These are phyloP conservation scores for Fusarium armeniacum DNA, from an alignment of 2,329 filamentous ascomycete genomes.

Conservation along the genomic window DNA sequence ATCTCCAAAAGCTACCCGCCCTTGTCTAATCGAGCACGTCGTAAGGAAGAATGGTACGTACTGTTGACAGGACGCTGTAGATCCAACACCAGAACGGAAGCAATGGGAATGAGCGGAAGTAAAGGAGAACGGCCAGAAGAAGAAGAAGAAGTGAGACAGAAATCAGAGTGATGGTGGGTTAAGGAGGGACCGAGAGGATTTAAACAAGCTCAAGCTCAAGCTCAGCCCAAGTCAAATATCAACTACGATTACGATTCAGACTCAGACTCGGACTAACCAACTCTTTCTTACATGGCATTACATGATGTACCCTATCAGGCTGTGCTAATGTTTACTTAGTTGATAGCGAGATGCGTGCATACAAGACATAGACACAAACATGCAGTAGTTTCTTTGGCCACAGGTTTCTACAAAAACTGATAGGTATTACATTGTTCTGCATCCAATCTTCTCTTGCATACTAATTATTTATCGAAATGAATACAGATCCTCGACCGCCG, in stretches of 20 bases:
- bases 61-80: neutral
- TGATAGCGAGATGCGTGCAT: neutral
- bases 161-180: slow-evolving; percentile 22
- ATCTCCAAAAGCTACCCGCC: slow-evolving; percentile 5
- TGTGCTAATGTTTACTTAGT: slow-evolving; percentile 23
- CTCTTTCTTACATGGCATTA: slow-evolving; percentile 20
- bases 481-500: slow-evolving; percentile 12
- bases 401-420: neutral
- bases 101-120: slow-evolving; percentile 6
- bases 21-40: slow-evolving; percentile 6
- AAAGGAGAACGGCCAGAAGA: neutral
- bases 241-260: slow-evolving; percentile 36
- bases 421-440: neutral
- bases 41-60: neutral
- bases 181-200: slow-evolving; percentile 18
- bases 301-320: slow-evolving; percentile 16
- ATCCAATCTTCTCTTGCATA: neutral
- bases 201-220: slow-evolving; percentile 21
- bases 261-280: slow-evolving; percentile 11
- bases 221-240: slow-evolving; percentile 17
- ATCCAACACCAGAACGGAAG: slow-evolving; percentile 6
- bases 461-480: neutral
- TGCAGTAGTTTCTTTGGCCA: neutral
- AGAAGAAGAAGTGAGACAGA: neutral
- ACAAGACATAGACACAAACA: neutral